phyloP scores from a whole-genome alignment of 257 asterid species.

The Nicotiana tabacum region DNA sequence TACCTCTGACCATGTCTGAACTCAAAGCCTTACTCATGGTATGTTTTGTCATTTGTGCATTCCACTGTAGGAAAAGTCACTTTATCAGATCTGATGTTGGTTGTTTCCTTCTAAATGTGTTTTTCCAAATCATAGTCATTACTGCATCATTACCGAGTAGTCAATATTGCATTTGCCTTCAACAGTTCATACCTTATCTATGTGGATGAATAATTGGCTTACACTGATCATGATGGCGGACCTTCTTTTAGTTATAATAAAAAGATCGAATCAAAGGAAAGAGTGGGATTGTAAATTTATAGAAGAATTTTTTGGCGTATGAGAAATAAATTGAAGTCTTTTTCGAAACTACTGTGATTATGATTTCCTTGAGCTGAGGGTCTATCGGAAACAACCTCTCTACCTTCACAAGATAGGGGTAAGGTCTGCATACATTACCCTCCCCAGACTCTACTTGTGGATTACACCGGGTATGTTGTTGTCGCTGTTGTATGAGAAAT shows the following conservation, averaged over 20 bases:
- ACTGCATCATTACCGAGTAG: background rate
- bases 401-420: no score
- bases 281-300: background rate
- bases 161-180: background rate
- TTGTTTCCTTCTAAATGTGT: background rate
- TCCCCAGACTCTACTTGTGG: no score
- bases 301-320: background rate
- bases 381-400: no score
- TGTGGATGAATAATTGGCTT: background rate
- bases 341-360: no score
- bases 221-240: background rate
- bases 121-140: background rate
- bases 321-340: background rate
- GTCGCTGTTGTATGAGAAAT: background rate
- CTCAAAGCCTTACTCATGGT: conserved; percentile 80
- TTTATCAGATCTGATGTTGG: background rate
- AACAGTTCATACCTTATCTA: background rate
- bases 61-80: background rate
- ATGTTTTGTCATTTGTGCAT: background rate
- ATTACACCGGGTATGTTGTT: no score
- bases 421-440: no score
- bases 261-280: background rate
- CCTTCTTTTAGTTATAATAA: background rate
- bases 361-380: no score
- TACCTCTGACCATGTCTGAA: conserved; percentile 50